phyloP scores from a whole-genome alignment of 768 basidiomycete genomes.

The Tricholomella constricta region DNA sequence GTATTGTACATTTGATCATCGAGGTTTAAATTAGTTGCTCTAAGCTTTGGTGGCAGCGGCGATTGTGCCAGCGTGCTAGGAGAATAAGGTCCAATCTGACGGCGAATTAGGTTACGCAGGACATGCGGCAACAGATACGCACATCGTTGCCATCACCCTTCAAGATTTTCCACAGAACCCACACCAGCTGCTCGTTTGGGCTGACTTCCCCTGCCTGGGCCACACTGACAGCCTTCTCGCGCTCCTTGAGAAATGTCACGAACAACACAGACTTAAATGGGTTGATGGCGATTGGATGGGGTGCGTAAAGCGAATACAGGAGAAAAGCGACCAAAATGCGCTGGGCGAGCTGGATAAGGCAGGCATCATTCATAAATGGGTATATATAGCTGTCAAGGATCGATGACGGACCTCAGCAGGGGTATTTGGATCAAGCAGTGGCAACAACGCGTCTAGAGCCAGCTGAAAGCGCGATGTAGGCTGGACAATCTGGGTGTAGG shows the following conservation, averaged over 20 bases:
- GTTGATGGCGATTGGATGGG: slow-evolving; percentile 77
- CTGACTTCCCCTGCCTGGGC: slow-evolving; percentile 51
- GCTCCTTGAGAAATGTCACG: slow-evolving; percentile 67
- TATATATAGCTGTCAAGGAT: slow-evolving; percentile 3
- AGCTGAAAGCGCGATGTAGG: slow-evolving; percentile 79
- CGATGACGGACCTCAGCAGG: slow-evolving; percentile 50
- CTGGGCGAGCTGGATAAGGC: slow-evolving; percentile 55
- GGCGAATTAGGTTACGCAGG: not conserved
- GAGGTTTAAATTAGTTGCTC: slow-evolving; percentile 69
- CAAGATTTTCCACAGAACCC: slow-evolving; percentile 87
- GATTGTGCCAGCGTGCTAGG: slow-evolving; percentile 73
- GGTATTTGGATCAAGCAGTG: slow-evolving; percentile 59
- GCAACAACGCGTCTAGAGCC: slow-evolving; percentile 80
- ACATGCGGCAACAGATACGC: slow-evolving; percentile 25
- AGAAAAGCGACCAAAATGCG: slow-evolving; percentile 81
- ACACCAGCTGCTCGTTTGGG: slow-evolving; percentile 76
- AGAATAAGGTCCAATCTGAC: slow-evolving; percentile 79
- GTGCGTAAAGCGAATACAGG: slow-evolving; percentile 77
- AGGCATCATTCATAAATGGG: slow-evolving; percentile 3
- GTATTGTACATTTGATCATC: slow-evolving; percentile 62
- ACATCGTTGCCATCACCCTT: slow-evolving; percentile 85
- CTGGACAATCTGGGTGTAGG: slow-evolving; percentile 75
- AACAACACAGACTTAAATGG: slow-evolving; percentile 78
- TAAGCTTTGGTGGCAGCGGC: slow-evolving; percentile 74
- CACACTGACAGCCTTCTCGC: slow-evolving; percentile 57